Conservation (phyloP, 768 basidiomycete species). For the Russula virescens region DNA sequence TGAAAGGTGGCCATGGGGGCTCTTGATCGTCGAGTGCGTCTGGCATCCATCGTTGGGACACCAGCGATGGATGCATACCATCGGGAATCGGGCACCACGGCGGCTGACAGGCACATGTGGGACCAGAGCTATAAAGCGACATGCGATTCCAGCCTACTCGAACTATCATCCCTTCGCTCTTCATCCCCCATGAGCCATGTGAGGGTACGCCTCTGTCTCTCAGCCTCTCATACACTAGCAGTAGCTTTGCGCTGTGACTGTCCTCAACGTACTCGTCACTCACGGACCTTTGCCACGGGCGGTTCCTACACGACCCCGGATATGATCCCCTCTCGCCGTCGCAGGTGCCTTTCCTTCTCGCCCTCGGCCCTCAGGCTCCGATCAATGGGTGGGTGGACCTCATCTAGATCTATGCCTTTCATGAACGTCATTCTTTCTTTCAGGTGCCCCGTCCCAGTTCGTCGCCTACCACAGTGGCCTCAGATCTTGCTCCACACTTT, state of each 20-base stretch:
- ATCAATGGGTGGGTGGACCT: too few species aligned
- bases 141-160: background rate
- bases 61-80: background rate
- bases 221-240: background rate
- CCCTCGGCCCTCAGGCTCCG: too few species aligned
- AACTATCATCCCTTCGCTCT: too few species aligned
- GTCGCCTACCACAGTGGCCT: background rate
- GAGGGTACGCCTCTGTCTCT: background rate
- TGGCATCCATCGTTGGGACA: background rate
- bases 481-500: background rate
- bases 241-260: background rate
- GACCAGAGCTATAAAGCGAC: background rate
- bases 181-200: background rate
- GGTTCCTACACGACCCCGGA: background rate
- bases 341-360: too few species aligned
- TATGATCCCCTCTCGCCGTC: too few species aligned
- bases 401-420: too few species aligned
- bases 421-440: too few species aligned
- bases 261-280: background rate
- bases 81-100: background rate
- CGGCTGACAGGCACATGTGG: slow-evolving; percentile 1
- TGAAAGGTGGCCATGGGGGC: too few species aligned
- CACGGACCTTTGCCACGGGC: background rate
- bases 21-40: background rate
- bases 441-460: too few species aligned